Percentiles rank a stretch among this genome's conserved stretches.
phyloP scores from a whole-genome alignment of 495 filamentous ascomycete genomes.

The Penicillium tannophilum region DNA sequence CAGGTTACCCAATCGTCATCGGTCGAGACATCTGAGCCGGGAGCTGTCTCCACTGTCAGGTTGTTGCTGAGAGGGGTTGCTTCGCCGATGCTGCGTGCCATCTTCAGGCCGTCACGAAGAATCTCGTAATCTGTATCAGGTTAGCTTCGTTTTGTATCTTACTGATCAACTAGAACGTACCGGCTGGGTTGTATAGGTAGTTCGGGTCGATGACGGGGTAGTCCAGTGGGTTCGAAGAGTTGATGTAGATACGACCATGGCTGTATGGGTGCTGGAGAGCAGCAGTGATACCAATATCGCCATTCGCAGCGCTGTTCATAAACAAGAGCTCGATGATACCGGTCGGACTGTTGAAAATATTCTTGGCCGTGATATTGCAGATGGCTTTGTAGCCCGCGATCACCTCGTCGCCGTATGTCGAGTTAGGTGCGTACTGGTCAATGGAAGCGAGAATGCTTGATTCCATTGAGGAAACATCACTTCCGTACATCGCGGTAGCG shows the following conservation, averaged over 20 bases:
- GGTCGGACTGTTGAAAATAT: slow-evolving; percentile 29
- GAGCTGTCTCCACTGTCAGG: slow-evolving; percentile 29
- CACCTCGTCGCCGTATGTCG: slow-evolving; percentile 31
- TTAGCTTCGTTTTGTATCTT: not conserved
- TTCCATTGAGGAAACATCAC: slow-evolving; percentile 13
- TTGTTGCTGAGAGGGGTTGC: slow-evolving; percentile 25
- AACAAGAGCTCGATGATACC: slow-evolving; percentile 36
- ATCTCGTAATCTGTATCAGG: slow-evolving; percentile 31
- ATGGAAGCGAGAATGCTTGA: slow-evolving; percentile 25
- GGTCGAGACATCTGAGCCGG: slow-evolving; percentile 23
- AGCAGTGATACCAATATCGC: slow-evolving; percentile 37
- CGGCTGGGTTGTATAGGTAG: slow-evolving; percentile 32
- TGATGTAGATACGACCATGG: slow-evolving; percentile 40
- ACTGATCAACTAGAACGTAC: slow-evolving; percentile 15
- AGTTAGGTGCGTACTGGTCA: slow-evolving; percentile 23
- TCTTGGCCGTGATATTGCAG: slow-evolving; percentile 31
- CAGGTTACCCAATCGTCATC: slow-evolving; percentile 33
- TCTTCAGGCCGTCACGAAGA: slow-evolving; percentile 37
- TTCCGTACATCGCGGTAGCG: slow-evolving; percentile 26
- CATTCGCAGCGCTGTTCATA: slow-evolving; percentile 37
- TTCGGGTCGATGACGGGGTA: slow-evolving; percentile 42
- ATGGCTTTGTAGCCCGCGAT: slow-evolving; percentile 38
- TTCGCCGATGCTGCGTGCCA: slow-evolving; percentile 32
- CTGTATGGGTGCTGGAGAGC: slow-evolving; percentile 40
- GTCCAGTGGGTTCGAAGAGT: slow-evolving; percentile 37